These are phyloP conservation scores for Gossypium trilobum DNA, from an alignment of 441 rosid genomes.

Conservation along the genomic window DNA sequence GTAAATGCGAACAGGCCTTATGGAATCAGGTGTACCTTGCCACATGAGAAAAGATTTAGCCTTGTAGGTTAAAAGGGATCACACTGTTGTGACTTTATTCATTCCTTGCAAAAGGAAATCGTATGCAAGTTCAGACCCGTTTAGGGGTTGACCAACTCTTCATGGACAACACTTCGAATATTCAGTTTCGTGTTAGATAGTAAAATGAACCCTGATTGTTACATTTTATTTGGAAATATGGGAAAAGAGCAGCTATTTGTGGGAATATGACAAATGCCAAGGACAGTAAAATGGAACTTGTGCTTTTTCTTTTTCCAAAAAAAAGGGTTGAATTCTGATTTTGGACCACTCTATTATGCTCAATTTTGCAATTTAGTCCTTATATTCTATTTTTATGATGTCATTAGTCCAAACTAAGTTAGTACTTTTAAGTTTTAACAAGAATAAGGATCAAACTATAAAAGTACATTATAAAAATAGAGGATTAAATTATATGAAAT, in stretches of 20 bases:
- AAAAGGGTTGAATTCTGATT: too few species aligned
- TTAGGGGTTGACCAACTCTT: too few species aligned
- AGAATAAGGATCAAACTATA: too few species aligned
- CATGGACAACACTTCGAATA: too few species aligned
- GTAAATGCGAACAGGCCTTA: slow-evolving; percentile 5
- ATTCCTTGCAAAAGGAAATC: slow-evolving; percentile 10
- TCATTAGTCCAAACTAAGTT: too few species aligned
- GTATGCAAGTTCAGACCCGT: background rate
- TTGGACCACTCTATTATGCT: too few species aligned
- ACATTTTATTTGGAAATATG: background rate
- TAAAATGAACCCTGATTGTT: background rate
- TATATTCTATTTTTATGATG: too few species aligned
- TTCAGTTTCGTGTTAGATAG: too few species aligned
- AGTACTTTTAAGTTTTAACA: too few species aligned
- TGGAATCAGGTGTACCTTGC: background rate
- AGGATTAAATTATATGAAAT: too few species aligned
- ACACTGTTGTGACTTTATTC: background rate
- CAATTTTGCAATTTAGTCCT: too few species aligned
- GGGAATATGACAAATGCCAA: background rate
- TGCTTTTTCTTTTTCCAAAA: background rate
- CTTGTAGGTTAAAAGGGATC: background rate
- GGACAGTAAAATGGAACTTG: background rate
- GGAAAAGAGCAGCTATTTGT: background rate
- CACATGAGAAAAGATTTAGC: background rate
- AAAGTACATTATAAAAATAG: too few species aligned